A percentile compares a stretch with the other conserved stretches of the same genome.
phyloP scores from a whole-genome alignment of 257 asterid species.

The Plantago major region DNA sequence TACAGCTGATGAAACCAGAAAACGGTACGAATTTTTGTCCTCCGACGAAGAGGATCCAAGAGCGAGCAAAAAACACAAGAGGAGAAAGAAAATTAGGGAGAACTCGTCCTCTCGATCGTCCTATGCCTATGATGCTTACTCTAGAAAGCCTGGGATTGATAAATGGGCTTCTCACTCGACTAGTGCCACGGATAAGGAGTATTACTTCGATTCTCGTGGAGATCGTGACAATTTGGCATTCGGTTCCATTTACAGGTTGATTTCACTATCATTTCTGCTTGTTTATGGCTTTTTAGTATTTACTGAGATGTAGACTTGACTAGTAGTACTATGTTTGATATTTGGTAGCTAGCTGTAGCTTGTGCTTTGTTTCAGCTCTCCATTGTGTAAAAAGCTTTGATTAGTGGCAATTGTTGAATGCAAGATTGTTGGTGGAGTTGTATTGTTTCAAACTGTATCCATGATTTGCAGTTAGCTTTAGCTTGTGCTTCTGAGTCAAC shows the following conservation, averaged over 20 bases:
- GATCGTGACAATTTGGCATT: slow-evolving; percentile 86
- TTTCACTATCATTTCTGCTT: neutral
- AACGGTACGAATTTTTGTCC: slow-evolving; percentile 52
- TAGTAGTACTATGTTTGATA: neutral
- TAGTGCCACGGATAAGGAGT: slow-evolving; percentile 44
- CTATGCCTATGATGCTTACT: slow-evolving; percentile 39
- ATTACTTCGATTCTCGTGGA: slow-evolving; percentile 91
- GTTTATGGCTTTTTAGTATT: slow-evolving; percentile 7
- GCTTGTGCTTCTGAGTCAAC: slow-evolving; percentile 53
- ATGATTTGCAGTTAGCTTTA: too few species aligned
- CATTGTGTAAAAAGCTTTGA: neutral
- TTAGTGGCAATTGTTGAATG: too few species aligned
- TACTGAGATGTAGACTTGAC: neutral
- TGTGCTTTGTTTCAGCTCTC: neutral
- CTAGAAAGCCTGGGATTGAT: slow-evolving; percentile 57
- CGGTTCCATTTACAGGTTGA: slow-evolving; percentile 74
- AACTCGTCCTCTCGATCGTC: slow-evolving; percentile 26
- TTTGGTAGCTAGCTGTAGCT: neutral
- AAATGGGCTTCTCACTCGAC: slow-evolving; percentile 59
- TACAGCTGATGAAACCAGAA: neutral
- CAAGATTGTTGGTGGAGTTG: neutral
- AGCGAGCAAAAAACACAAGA: slow-evolving; percentile 41
- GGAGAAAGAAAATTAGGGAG: slow-evolving; percentile 38
- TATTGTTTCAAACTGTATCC: neutral
- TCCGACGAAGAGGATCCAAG: slow-evolving; percentile 42